phyloP scores from a whole-genome alignment of 1,284 basidiomycete species.

The Cystobasidium sp. region DNA sequence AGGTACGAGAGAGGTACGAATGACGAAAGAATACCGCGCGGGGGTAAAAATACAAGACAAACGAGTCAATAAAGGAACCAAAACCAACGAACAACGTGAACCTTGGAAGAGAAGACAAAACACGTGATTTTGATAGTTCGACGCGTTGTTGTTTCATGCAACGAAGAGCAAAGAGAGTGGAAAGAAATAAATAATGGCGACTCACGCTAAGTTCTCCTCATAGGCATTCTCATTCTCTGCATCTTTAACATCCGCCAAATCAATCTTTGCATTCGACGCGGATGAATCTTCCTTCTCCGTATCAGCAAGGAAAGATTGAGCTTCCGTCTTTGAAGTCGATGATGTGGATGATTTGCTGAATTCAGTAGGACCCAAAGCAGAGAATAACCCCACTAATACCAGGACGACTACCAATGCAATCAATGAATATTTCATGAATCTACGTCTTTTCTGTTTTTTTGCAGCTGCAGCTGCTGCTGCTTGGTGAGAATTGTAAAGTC shows the following conservation, averaged over 20 bases:
- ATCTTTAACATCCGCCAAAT: constrained; percentile 25
- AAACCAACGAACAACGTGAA: too few species aligned
- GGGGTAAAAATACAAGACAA: too few species aligned
- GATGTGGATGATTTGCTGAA: constrained; percentile 14
- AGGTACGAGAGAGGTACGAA: too few species aligned
- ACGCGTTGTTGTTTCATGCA: background rate
- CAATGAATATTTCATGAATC: constrained; percentile 25
- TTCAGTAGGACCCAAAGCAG: constrained; percentile 24
- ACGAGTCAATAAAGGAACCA: too few species aligned
- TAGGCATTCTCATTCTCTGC: constrained; percentile 15
- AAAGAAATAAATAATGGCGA: too few species aligned
- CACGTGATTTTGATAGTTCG: background rate
- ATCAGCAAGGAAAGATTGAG: constrained; percentile 12
- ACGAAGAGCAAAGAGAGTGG: too few species aligned
- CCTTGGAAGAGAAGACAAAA: too few species aligned
- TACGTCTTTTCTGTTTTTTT: constrained; percentile 25
- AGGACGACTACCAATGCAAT: constrained; percentile 16
- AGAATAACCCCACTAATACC: constrained; percentile 27
- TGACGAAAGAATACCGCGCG: too few species aligned
- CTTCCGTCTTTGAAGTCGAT: constrained; percentile 14
- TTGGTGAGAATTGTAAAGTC: background rate
- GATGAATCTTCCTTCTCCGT: constrained; percentile 4
- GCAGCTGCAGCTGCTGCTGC: background rate
- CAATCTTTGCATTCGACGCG: background rate
- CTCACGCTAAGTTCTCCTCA: constrained; percentile 34